phyloP scores from a whole-genome alignment of 805 yeast species.

The Sugiyamaella americana region DNA sequence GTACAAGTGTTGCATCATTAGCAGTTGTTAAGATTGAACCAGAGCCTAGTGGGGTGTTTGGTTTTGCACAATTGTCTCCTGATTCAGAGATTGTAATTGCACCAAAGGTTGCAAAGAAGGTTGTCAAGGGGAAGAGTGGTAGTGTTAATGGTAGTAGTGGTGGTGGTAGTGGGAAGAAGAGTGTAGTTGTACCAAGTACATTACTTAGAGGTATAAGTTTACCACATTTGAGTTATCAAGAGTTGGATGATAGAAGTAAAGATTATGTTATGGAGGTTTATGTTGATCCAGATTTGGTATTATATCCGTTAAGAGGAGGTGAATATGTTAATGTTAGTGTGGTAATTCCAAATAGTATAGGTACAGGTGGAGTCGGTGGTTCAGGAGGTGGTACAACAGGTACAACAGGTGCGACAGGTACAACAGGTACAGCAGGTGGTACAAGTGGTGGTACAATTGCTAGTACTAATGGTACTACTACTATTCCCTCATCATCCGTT shows the following conservation, averaged over 20 bases:
- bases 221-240: slow-evolving; percentile 41
- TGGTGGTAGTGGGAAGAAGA: neutral
- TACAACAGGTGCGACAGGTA: neutral
- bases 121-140: neutral
- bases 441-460: slow-evolving; percentile 1
- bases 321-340: slow-evolving; percentile 32
- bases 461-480: neutral
- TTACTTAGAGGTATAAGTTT: slow-evolving; percentile 50
- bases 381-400: neutral
- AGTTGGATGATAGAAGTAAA: slow-evolving; percentile 17
- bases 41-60: slow-evolving; percentile 24
- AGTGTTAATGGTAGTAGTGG: neutral
- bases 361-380: neutral
- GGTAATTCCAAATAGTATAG: slow-evolving; percentile 14
- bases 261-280: slow-evolving; percentile 38
- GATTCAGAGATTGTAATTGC: slow-evolving; percentile 70
- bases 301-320: slow-evolving; percentile 30
- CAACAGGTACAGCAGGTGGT: neutral
- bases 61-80: slow-evolving; percentile 50
- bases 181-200: slow-evolving; percentile 32
- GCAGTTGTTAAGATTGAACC: slow-evolving; percentile 44
- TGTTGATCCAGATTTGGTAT: slow-evolving; percentile 39
- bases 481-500: slow-evolving; percentile 2
- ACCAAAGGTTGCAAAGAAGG: slow-evolving; percentile 44
- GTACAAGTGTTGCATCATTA: slow-evolving; percentile 54